Evolutionary conservation across 306 rosid species (phyloP).

Genomic region (Lathyrus tuberosus): DNA sequence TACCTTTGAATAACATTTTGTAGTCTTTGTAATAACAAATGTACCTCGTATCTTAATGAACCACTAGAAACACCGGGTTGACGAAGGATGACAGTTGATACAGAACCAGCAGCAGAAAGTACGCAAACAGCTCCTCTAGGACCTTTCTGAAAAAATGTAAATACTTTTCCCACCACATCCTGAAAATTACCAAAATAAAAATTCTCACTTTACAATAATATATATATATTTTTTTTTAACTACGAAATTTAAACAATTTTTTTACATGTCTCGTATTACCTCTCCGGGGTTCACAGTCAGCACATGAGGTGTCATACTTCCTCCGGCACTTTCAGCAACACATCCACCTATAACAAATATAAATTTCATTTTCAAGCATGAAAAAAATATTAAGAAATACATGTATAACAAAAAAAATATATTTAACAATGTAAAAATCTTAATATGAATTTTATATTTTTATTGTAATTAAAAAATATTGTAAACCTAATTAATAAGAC

Average conservation of each 20-base stretch:
- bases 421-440: no score
- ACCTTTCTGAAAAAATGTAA: conserved; percentile 17
- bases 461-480: neutral
- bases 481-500: neutral
- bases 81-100: conserved; percentile 45
- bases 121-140: conserved; percentile 43
- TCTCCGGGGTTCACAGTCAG: conserved; percentile 49
- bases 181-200: conserved; percentile 40
- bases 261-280: conserved; percentile 37
- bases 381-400: neutral
- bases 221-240: neutral
- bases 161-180: conserved; percentile 46
- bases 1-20: no score
- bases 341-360: conserved; percentile 44
- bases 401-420: no score
- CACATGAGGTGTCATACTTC: conserved; percentile 50
- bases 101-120: conserved; percentile 56
- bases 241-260: conserved; percentile 1
- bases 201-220: neutral
- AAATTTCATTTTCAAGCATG: neutral
- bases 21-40: no score
- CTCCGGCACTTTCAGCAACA: conserved; percentile 54
- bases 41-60: conserved; percentile 51
- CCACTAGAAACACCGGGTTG: conserved; percentile 16
- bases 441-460: neutral